A percentile compares a stretch with the other conserved stretches of the same genome.
These are phyloP conservation scores for Hippophae rhamnoides DNA, from an alignment of 306 rosid genomes.

Conservation along the genomic window DNA sequence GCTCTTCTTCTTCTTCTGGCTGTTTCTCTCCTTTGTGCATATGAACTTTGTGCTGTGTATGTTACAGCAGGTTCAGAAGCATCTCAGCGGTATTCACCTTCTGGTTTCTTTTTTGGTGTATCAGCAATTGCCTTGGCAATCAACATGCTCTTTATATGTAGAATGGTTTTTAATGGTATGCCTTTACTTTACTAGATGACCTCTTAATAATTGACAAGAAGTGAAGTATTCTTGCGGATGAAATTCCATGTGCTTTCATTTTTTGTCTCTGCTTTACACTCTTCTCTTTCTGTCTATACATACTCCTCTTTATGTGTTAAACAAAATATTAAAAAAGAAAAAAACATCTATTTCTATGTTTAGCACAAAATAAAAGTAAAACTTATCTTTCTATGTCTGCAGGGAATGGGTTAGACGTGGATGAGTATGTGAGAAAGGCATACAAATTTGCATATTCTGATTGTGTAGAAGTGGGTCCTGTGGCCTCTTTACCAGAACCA, in stretches of 20 bases:
- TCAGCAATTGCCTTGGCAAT: conserved; percentile 98
- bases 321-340: no score
- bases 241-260: conserved; percentile 6
- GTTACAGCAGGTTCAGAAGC: conserved; percentile 94
- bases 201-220: conserved; percentile 15
- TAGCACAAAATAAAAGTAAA: background rate
- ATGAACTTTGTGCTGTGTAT: conserved; percentile 96
- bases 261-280: conserved; percentile 9
- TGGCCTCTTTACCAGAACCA: conserved; percentile 91
- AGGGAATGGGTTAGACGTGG: conserved; percentile 98
- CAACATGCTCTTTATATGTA: conserved; percentile 98
- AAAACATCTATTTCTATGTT: no score
- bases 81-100: conserved; percentile 94
- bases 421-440: conserved; percentile 94
- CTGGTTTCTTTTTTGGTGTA: conserved; percentile 99
- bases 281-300: background rate
- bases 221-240: conserved; percentile 8
- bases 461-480: conserved; percentile 90
- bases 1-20: conserved; percentile 94
- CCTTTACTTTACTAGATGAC: conserved; percentile 13
- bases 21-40: conserved; percentile 91
- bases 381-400: conserved; percentile 15
- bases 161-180: conserved; percentile 96
- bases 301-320: background rate
- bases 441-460: conserved; percentile 97